Evolutionary conservation across 2,329 filamentous ascomycete species (phyloP), one percentile per base, ranked within the genome.

Genomic region (Tolypocladium inflatum): DNA sequence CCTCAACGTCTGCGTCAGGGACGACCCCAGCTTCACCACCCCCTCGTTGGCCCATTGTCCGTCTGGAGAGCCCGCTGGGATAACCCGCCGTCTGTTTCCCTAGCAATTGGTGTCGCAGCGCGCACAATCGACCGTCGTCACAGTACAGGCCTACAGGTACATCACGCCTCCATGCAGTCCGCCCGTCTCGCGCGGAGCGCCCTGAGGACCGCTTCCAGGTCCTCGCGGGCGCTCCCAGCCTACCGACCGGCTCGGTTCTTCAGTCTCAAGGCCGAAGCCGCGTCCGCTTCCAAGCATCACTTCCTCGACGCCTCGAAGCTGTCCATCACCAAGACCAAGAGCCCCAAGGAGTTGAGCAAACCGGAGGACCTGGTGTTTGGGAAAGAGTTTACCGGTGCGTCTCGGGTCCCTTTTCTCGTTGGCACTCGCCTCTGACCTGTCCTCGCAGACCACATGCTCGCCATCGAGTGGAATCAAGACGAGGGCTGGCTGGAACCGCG

Each of bases 301-400:
- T 85, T 83, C 58, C 82, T 97, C 63, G 90, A 97, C 72, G 77
- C 88, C n/a, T 82, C 85, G 43, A 88, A 87, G 74, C 83, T 97
- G 60, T 78, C 80, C 54, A 80, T 97, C 68, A 86, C 85, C 59
- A 85, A 87, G 75, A 95, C 90, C 1, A 82, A 79, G 9, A 84
- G 81, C 4, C 94, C 93, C 13, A 94, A 93, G 74, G 72, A 81
- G 37, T 78, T 93, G 57, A 79, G 82, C 62, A 86, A 91, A 57
- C 84, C 89, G 17, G 83, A 93, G 70, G 86, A 95, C 62, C 85
- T 99, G 57, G 80, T 97, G 63, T 99, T 99, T 73, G 94, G 94
- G 63, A 84, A 84, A 64, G 88, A 86, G 55, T 99, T 99, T 74
- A 96, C 94, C 67, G 91, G 91, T 92, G 23, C 13, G 58, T 54